Percentiles rank a stretch among this genome's conserved stretches.
These are phyloP conservation scores for Dictyostelium discoideum DNA, from an alignment of 78 protist species.

Conservation along the genomic window DNA sequence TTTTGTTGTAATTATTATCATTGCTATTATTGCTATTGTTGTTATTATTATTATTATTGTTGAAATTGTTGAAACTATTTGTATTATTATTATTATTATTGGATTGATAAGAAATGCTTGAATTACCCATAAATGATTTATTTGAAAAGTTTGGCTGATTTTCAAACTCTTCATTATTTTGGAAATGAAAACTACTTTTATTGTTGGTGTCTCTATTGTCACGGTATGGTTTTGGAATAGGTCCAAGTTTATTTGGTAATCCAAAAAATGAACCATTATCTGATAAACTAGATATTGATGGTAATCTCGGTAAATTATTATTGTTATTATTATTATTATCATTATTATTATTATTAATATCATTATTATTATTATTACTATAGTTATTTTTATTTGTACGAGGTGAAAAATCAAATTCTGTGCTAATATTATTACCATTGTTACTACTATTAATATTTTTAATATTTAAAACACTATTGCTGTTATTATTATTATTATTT, in stretches of 20 bases:
- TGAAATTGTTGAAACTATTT: neutral
- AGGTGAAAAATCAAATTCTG: neutral
- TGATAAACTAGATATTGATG: neutral
- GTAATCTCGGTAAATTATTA: neutral
- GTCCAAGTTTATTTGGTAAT: neutral
- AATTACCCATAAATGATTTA: neutral
- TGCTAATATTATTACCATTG: neutral
- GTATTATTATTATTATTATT: neutral
- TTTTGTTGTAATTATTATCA: neutral
- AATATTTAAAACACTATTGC: neutral
- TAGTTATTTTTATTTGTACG: neutral
- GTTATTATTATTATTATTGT: neutral
- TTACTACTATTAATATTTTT: neutral
- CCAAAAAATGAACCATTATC: neutral
- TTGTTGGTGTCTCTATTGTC: neutral
- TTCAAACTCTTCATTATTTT: neutral
- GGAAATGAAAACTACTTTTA: neutral
- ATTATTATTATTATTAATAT: neutral
- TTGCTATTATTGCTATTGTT: neutral
- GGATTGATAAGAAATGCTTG: neutral
- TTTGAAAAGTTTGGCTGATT: neutral
- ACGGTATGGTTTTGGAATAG: neutral
- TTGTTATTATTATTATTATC: neutral
- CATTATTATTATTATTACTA: neutral
- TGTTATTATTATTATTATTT: neutral